Evolutionary conservation across 2,329 filamentous ascomycete species (phyloP).

Genomic region (Pseudocercospora vitis): DNA sequence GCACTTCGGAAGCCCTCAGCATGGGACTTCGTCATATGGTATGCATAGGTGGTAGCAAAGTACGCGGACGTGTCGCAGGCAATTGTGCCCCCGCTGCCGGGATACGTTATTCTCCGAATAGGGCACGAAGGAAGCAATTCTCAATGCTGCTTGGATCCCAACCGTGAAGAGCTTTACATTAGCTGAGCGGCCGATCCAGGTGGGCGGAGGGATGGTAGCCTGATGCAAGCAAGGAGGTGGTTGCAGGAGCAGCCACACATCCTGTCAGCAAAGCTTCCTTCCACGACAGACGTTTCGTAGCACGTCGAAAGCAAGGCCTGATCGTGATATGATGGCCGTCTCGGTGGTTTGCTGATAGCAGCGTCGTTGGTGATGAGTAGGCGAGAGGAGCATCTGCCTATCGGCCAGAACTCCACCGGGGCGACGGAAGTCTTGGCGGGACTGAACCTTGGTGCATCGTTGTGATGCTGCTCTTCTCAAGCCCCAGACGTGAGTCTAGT

Average conservation of each 20-base stretch:
- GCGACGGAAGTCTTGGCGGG: constrained; percentile 4
- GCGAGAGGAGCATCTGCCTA: no score
- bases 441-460: no score
- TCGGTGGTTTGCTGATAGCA: not conserved
- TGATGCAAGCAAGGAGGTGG: constrained; percentile 6
- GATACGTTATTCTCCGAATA: no score
- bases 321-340: not conserved
- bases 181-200: not conserved
- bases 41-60: no score
- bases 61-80: no score
- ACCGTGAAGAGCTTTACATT: no score
- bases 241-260: not conserved
- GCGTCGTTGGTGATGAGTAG: no score
- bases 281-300: not conserved
- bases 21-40: not conserved
- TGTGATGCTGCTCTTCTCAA: no score
- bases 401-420: not conserved
- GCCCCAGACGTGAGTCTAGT: no score
- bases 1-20: not conserved
- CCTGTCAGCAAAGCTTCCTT: constrained; percentile 1
- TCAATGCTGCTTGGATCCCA: no score
- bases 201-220: not conserved
- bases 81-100: no score
- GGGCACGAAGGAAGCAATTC: no score
- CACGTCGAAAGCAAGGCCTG: not conserved